phyloP scores from a whole-genome alignment of 2,329 filamentous ascomycete species.

The Alternaria sp. region DNA sequence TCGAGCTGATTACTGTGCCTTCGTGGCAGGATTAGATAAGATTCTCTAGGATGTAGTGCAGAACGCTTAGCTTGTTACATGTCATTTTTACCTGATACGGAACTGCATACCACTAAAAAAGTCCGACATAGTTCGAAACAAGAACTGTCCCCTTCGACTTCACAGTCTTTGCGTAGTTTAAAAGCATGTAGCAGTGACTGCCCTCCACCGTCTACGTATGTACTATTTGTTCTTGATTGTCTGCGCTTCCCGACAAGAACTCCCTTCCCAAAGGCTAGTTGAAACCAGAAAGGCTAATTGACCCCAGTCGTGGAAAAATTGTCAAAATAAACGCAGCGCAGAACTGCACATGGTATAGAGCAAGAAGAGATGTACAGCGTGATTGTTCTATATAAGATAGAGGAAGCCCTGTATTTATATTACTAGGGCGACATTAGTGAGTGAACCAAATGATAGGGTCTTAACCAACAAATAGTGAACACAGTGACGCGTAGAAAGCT shows the following conservation, averaged over 20 bases:
- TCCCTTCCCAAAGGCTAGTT: not conserved
- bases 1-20: not conserved
- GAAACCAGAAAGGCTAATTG: not conserved
- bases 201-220: not conserved
- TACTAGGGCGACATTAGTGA: not conserved
- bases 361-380: not conserved
- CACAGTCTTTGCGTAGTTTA: not conserved
- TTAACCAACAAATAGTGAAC: not conserved
- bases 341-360: not conserved
- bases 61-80: not conserved
- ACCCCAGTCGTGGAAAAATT: not conserved
- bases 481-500: not conserved
- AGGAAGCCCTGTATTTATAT: not conserved
- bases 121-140: not conserved
- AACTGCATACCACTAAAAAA: not conserved
- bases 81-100: not conserved
- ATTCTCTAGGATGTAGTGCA: not conserved
- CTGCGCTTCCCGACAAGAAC: not conserved
- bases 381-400: not conserved
- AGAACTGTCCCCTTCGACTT: not conserved
- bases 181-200: not conserved
- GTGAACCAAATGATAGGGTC: not conserved
- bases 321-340: not conserved
- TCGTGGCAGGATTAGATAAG: not conserved
- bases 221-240: not conserved